Conservation (phyloP, 1,139 yeast genomes). For the Debaryomycetaceae sp. region DNA sequence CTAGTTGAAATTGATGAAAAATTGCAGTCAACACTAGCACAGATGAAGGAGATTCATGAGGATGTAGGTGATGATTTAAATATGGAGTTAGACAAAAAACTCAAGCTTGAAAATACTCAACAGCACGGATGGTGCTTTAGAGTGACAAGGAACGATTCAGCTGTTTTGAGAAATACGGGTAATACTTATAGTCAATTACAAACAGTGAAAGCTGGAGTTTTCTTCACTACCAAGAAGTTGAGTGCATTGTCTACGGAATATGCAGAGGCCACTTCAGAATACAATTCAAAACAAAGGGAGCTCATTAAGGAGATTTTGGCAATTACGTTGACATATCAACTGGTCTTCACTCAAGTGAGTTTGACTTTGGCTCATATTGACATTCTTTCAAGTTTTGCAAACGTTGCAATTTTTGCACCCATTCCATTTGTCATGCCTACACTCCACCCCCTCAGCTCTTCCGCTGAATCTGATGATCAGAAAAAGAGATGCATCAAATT, state of each 20-base stretch:
- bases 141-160: slow-evolving; percentile 84
- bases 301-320: slow-evolving; percentile 78
- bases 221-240: slow-evolving; percentile 71
- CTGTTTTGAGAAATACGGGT: slow-evolving; percentile 62
- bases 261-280: slow-evolving; percentile 57
- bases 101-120: slow-evolving; percentile 83
- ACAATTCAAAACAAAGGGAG: slow-evolving; percentile 69
- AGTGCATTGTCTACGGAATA: slow-evolving; percentile 59
- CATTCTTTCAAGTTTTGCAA: slow-evolving; percentile 82
- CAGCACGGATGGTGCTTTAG: slow-evolving; percentile 93
- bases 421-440: slow-evolving; percentile 74
- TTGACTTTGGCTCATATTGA: slow-evolving; percentile 70
- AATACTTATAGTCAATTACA: slow-evolving; percentile 71
- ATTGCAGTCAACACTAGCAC: slow-evolving; percentile 51
- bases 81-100: slow-evolving; percentile 80
- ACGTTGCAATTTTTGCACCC: slow-evolving; percentile 80
- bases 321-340: slow-evolving; percentile 76
- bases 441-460: slow-evolving; percentile 45
- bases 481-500: slow-evolving; percentile 52
- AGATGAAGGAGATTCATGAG: slow-evolving; percentile 59
- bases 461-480: slow-evolving; percentile 23
- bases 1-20: slow-evolving; percentile 57
- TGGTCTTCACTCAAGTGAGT: slow-evolving; percentile 68
- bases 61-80: slow-evolving; percentile 70
- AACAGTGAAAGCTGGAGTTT: slow-evolving; percentile 93